Percentiles rank a stretch among this genome's conserved stretches.
phyloP scores from a whole-genome alignment of 108 stramenopile genomes.

The Nitzschia sp. region DNA sequence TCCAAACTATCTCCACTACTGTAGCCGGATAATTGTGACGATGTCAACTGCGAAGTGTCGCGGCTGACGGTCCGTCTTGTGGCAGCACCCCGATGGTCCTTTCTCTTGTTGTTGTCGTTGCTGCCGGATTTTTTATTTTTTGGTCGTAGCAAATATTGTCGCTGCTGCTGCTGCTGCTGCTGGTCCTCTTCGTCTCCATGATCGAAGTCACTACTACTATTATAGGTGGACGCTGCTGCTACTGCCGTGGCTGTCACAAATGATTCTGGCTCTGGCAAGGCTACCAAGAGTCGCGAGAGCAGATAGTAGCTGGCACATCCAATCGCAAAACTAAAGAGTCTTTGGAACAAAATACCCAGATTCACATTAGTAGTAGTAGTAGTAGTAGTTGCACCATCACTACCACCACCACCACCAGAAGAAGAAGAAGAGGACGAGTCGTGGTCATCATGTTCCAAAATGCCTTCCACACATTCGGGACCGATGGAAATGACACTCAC shows the following conservation, averaged over 20 bases:
- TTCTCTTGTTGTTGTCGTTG: constrained; percentile 10
- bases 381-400: too few species aligned
- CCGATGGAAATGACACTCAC: constrained; percentile 46
- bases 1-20: constrained; percentile 1
- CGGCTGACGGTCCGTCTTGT: not conserved
- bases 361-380: constrained; percentile 25
- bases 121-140: constrained; percentile 8
- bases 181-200: constrained; percentile 3
- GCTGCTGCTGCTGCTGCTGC: constrained; percentile 11
- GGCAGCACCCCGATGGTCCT: constrained; percentile 2
- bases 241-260: constrained; percentile 9
- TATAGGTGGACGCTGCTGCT: not conserved
- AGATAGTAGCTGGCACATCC: constrained; percentile 35
- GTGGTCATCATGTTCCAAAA: constrained; percentile 11
- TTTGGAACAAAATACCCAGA: constrained; percentile 19
- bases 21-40: not conserved
- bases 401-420: too few species aligned
- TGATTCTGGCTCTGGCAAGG: constrained; percentile 79
- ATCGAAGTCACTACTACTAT: not conserved
- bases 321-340: constrained; percentile 18
- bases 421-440: too few species aligned
- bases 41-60: not conserved
- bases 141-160: constrained; percentile 1
- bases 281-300: constrained; percentile 30
- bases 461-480: constrained; percentile 50